Percentiles rank a stretch among this genome's conserved stretches.
Evolutionary conservation across 306 rosid species (phyloP).

Genomic region (Luffa aegyptiaca): DNA sequence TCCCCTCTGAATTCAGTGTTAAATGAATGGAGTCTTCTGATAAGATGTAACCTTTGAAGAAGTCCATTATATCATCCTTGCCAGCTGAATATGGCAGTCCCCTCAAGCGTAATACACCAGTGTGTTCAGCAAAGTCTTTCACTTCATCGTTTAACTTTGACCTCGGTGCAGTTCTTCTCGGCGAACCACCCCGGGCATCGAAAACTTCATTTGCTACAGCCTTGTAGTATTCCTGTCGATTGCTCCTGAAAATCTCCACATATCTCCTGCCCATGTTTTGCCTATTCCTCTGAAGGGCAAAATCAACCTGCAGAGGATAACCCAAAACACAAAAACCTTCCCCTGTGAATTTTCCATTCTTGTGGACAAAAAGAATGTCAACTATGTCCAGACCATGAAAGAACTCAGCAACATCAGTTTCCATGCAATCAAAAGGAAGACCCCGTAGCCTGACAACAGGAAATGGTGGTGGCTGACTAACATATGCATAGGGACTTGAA

Average conservation of each 20-base stretch:
- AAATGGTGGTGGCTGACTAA: conserved; percentile 70
- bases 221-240: conserved; percentile 93
- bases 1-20: conserved; percentile 76
- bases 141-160: conserved; percentile 68
- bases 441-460: conserved; percentile 89
- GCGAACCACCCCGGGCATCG: conserved; percentile 63
- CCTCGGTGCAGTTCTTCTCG: conserved; percentile 51
- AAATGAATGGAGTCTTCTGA: conserved; percentile 52
- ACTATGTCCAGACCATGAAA: conserved; percentile 84
- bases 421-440: conserved; percentile 84
- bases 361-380: conserved; percentile 83
- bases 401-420: conserved; percentile 87
- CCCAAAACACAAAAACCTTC: conserved; percentile 90
- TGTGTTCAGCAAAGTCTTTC: conserved; percentile 79
- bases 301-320: conserved; percentile 90
- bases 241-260: conserved; percentile 87
- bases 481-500: conserved; percentile 71
- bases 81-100: conserved; percentile 86
- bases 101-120: conserved; percentile 73
- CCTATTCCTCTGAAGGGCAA: conserved; percentile 80
- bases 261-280: conserved; percentile 90
- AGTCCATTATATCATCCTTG: conserved; percentile 74
- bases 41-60: conserved; percentile 56
- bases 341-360: conserved; percentile 70
- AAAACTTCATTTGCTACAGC: conserved; percentile 77